Percentiles rank a stretch among this genome's conserved stretches.
Conservation (phyloP, 805 yeast genomes). For the Cyberlindnera xylosilytica region DNA sequence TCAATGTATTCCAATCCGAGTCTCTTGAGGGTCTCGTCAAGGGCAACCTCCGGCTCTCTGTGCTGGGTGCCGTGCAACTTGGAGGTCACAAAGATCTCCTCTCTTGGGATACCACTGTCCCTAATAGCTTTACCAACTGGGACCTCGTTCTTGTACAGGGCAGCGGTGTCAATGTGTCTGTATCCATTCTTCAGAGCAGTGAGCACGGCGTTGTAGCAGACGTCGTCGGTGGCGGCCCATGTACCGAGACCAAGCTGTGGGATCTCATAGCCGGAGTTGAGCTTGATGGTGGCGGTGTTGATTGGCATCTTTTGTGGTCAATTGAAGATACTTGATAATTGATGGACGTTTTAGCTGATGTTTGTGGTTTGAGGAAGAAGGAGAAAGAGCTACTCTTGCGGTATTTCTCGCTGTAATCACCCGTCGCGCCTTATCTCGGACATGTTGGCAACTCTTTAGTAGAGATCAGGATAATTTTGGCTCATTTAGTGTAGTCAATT, state of each 20-base stretch:
- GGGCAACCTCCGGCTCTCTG: conserved; percentile 45
- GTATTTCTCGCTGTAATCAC: too few species aligned
- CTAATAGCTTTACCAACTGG: conserved; percentile 54
- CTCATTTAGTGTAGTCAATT: too few species aligned
- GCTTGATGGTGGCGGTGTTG: conserved; percentile 9
- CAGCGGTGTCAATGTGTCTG: conserved; percentile 64
- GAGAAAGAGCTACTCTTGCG: too few species aligned
- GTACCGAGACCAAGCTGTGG: conserved; percentile 56
- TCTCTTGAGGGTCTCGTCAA: conserved; percentile 56
- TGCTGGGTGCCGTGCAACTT: conserved; percentile 54
- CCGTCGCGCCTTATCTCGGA: too few species aligned
- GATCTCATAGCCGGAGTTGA: conserved; percentile 41
- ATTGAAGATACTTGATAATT: too few species aligned
- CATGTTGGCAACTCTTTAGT: too few species aligned
- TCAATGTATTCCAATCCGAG: conserved; percentile 76
- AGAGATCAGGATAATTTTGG: too few species aligned
- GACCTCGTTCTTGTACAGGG: conserved; percentile 49
- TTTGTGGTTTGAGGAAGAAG: too few species aligned
- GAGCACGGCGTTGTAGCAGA: conserved; percentile 22
- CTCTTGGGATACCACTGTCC: conserved; percentile 57
- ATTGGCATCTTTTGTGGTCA: too few species aligned
- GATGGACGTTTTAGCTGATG: too few species aligned
- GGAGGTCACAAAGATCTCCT: conserved; percentile 66
- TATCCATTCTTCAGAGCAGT: conserved; percentile 39
- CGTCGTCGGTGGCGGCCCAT: conserved; percentile 37